Percentiles rank a stretch among this genome's conserved stretches.
Evolutionary conservation across 2,329 filamentous ascomycete species (phyloP).

Genomic region (Lizonia empirigonia): DNA sequence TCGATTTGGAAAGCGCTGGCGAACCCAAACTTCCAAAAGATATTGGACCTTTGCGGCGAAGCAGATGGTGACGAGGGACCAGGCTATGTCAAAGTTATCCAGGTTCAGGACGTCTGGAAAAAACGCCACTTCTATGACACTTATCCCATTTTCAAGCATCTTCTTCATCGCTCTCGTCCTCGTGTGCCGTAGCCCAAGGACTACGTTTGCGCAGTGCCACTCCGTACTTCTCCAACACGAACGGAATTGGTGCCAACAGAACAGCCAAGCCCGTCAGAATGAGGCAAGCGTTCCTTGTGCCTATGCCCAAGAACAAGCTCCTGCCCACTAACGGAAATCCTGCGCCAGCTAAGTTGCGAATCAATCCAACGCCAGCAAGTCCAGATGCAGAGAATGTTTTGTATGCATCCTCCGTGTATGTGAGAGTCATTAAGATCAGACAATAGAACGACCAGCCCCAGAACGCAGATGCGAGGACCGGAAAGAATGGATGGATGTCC

Average conservation of each 20-base stretch:
- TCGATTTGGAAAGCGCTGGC: slow-evolving; percentile 14
- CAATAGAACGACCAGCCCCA: slow-evolving; percentile 60
- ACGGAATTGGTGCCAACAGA: slow-evolving; percentile 41
- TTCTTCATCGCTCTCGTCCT: slow-evolving; percentile 38
- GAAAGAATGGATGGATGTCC: slow-evolving; percentile 48
- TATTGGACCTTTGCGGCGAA: slow-evolving; percentile 4
- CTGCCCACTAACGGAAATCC: slow-evolving; percentile 42
- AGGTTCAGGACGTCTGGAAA: no score
- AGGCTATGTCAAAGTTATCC: no score
- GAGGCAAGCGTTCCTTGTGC: slow-evolving; percentile 39
- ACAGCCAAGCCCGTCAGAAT: slow-evolving; percentile 39
- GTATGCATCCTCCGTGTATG: slow-evolving; percentile 57
- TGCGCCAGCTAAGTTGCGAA: slow-evolving; percentile 47
- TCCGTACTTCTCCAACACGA: slow-evolving; percentile 43
- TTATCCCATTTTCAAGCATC: neutral
- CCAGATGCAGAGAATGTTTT: slow-evolving; percentile 52
- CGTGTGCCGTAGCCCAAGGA: slow-evolving; percentile 48
- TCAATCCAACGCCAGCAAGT: slow-evolving; percentile 50
- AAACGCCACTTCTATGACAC: neutral
- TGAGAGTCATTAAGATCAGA: slow-evolving; percentile 57
- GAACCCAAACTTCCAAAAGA: neutral
- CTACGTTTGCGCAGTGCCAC: slow-evolving; percentile 44
- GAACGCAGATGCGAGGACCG: slow-evolving; percentile 56
- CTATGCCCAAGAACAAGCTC: slow-evolving; percentile 37
- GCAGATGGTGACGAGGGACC: slow-evolving; percentile 13